Evolutionary conservation across 2,329 filamentous ascomycete genomes (phyloP).

Genomic region (Pyricularia sp.): DNA sequence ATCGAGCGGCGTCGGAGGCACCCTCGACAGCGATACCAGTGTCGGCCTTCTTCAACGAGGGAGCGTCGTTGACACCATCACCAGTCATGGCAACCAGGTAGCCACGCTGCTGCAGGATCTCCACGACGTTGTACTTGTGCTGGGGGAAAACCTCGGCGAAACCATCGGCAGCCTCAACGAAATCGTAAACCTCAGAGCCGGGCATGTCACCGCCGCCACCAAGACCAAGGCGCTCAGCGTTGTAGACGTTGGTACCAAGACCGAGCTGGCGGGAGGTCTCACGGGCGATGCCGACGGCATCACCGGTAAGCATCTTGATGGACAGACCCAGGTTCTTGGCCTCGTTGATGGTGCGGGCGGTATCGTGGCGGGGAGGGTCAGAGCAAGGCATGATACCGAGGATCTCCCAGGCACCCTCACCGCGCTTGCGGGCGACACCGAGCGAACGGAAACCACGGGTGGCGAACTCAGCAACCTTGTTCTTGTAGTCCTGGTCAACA

Average conservation of each 20-base stretch:
- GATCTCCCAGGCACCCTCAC: slow-evolving; percentile 76
- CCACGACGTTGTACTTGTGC: slow-evolving; percentile 91
- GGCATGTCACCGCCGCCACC: slow-evolving; percentile 88
- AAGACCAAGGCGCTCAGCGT: slow-evolving; percentile 84
- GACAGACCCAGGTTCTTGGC: slow-evolving; percentile 80
- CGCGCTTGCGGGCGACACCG: slow-evolving; percentile 84
- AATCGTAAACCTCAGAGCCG: slow-evolving; percentile 88
- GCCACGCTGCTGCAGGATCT: slow-evolving; percentile 87
- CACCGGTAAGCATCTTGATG: slow-evolving; percentile 95
- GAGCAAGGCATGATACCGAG: slow-evolving; percentile 93
- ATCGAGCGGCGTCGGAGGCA: slow-evolving; percentile 82
- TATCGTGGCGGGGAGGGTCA: slow-evolving; percentile 85
- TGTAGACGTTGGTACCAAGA: slow-evolving; percentile 89
- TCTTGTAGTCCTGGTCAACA: slow-evolving; percentile 78
- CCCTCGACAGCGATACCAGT: slow-evolving; percentile 93
- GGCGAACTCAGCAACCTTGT: slow-evolving; percentile 85
- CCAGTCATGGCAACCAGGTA: slow-evolving; percentile 95
- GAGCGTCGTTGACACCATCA: slow-evolving; percentile 91
- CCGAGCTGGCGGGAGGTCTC: slow-evolving; percentile 87
- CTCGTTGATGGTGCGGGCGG: slow-evolving; percentile 81
- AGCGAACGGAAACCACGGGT: slow-evolving; percentile 91
- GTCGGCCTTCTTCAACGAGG: slow-evolving; percentile 90
- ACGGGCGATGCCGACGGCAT: slow-evolving; percentile 85
- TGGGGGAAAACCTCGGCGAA: slow-evolving; percentile 93
- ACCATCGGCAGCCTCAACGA: slow-evolving; percentile 89